Base-by-base conservation (phyloP, 441 rosid genomes). In the Croton laevigatus region DNA sequence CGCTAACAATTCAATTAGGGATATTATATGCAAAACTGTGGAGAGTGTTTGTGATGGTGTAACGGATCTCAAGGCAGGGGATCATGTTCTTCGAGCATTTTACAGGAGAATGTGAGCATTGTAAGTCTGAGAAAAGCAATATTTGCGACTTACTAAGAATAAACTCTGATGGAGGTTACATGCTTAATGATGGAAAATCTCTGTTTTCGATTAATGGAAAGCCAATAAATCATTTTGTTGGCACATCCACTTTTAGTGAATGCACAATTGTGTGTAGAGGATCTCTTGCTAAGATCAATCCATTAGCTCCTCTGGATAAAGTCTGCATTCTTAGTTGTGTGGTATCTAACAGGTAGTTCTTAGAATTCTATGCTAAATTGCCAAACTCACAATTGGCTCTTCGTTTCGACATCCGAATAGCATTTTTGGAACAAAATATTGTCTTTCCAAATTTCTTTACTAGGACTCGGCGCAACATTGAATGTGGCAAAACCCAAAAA, bases 31-130 rank as follows among this genome's bases (percentile, higher is more conserved):
- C 36, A 62, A 86, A 42, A 61, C 81, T 59, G 83, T 80, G 44
- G 85, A 85, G 71, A 84, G 83, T 37, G 81, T 77, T 14, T 86
- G 86, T 2, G 81, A 75, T 59, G 86, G 85, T 27, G 85, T 85
- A 44, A 34, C 74, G 8, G 76, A 74, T 23, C 83, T 85, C 22
- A 49, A 81, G 16, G 70, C 73, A 0, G 84, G 88, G 16, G 88
- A 85, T 48, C 81, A 81, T 23, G 85, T 82, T 4, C 86, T 85
- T 58, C 86, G 86, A 0, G 80, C 81, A 49, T 85, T 85, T 69
- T 79, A 81, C 10, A 84, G 75, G 78, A 38, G 79, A 82, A 22
- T 84, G 86, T 59, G 45, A 53, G 17, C 83, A 82, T 63, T 82
- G 88, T 72, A 68, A 38, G 46, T 80, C 76, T 0, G 76, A 75